These are phyloP conservation scores for Colletotrichum sp. DNA, from an alignment of 2,329 filamentous ascomycete genomes.

Conservation along the genomic window DNA sequence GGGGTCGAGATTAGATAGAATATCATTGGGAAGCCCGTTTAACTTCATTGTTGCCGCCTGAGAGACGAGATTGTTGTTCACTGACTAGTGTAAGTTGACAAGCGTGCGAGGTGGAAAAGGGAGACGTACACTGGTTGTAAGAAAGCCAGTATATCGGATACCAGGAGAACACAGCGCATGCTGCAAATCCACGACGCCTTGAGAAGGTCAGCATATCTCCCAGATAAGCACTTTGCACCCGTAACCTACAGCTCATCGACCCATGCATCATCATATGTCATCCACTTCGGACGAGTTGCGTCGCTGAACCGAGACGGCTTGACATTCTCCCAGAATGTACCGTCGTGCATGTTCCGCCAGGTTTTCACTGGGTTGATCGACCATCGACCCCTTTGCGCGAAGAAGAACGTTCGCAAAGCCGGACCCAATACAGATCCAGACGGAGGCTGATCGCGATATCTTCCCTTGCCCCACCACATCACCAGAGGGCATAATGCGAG, in stretches of 20 bases:
- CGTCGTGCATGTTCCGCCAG: conserved; percentile 61
- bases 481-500: conserved; percentile 68
- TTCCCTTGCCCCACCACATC: conserved; percentile 61
- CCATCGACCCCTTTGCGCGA: conserved; percentile 74
- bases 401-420: conserved; percentile 61
- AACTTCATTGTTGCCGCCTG: conserved; percentile 71
- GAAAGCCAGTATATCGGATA: conserved; percentile 67
- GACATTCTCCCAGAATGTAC: conserved; percentile 68
- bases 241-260: conserved; percentile 67
- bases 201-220: neutral
- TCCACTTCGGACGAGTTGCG: conserved; percentile 65
- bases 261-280: conserved; percentile 82
- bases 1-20: conserved; percentile 75
- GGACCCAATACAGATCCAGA: conserved; percentile 73
- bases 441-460: conserved; percentile 63
- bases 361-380: conserved; percentile 67
- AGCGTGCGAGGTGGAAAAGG: neutral
- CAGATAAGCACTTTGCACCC: neutral
- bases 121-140: conserved; percentile 44
- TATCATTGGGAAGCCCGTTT: conserved; percentile 77
- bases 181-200: conserved; percentile 64
- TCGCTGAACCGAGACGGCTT: conserved; percentile 70
- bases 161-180: conserved; percentile 73
- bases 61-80: conserved; percentile 64
- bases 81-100: conserved; percentile 23